A percentile compares a stretch with the other conserved stretches of the same genome.
Conservation (phyloP, 441 rosid genomes). For the Adansonia rubrostipa region DNA sequence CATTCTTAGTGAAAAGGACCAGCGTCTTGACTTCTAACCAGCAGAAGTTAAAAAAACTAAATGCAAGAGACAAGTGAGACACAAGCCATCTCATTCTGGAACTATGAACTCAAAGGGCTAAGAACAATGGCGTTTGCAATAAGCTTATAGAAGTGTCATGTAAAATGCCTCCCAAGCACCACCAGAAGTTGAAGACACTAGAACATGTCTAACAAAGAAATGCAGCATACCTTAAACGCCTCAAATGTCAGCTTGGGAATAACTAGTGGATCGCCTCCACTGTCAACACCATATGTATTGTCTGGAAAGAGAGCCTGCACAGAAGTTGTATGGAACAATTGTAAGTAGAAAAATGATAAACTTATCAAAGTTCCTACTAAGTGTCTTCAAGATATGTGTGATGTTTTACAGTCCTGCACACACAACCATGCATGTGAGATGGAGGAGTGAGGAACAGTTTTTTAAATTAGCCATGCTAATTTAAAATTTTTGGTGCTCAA, state of each 20-base stretch:
- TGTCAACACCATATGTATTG: conserved; percentile 92
- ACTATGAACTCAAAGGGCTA: neutral
- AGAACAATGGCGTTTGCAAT: neutral
- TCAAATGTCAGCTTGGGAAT: conserved; percentile 84
- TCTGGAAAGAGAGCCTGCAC: conserved; percentile 84
- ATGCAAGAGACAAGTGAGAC: neutral
- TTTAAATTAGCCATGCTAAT: neutral
- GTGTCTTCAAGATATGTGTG: neutral
- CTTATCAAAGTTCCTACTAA: neutral
- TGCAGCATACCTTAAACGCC: conserved; percentile 70
- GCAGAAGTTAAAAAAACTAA: conserved; percentile 14
- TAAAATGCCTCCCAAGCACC: conserved; percentile 6
- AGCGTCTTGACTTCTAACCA: conserved; percentile 2
- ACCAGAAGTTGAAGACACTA: conserved; percentile 4
- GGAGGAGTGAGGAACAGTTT: neutral
- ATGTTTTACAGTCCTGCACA: neutral
- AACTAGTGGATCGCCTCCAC: conserved; percentile 95
- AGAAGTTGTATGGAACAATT: conserved; percentile 26
- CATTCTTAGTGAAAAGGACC: neutral
- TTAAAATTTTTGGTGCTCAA: neutral
- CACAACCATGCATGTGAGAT: neutral
- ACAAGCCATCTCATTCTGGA: neutral
- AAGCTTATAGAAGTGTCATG: neutral
- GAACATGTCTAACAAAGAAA: conserved; percentile 9
- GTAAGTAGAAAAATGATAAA: conserved; percentile 7